A percentile compares a stretch with the other conserved stretches of the same genome.
Conservation (phyloP, 192 early-diverging fungal species). For the Backusella circina region DNA sequence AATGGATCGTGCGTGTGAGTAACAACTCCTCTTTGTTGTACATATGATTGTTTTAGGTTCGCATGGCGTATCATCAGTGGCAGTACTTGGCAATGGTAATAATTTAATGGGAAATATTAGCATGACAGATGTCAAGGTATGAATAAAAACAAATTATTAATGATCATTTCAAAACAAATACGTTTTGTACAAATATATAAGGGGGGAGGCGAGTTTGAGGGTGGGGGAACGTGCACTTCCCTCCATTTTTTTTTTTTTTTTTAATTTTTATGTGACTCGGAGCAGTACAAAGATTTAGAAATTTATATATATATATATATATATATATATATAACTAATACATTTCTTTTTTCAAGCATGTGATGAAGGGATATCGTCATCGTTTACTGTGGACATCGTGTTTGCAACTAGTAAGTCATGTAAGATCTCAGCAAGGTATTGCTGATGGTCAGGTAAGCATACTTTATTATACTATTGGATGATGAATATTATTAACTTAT, state of each 20-base stretch:
- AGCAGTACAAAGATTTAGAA: background rate
- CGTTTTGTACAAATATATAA: background rate
- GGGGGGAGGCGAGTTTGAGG: background rate
- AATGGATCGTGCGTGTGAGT: slow-evolving; percentile 1
- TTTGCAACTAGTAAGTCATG: slow-evolving; percentile 58
- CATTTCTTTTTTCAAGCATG: slow-evolving; percentile 10
- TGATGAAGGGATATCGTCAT: slow-evolving; percentile 36
- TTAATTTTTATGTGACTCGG: slow-evolving; percentile 3
- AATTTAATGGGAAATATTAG: slow-evolving; percentile 60
- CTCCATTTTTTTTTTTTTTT: background rate
- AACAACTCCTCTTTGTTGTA: background rate
- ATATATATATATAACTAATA: background rate
- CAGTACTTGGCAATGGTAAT: slow-evolving; percentile 48
- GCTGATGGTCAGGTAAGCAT: slow-evolving; percentile 56
- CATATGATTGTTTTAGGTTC: slow-evolving; percentile 33
- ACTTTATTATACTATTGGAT: background rate
- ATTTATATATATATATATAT: background rate
- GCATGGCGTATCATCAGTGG: slow-evolving; percentile 59
- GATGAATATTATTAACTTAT: background rate
- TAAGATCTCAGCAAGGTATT: slow-evolving; percentile 58
- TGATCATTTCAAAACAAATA: background rate
- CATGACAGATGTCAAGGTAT: slow-evolving; percentile 68
- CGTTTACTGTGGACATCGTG: slow-evolving; percentile 51
- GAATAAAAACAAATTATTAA: background rate
- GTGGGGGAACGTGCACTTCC: background rate